phyloP scores from a whole-genome alignment of 495 filamentous ascomycete species.

The Hypoxylon fragiforme region DNA sequence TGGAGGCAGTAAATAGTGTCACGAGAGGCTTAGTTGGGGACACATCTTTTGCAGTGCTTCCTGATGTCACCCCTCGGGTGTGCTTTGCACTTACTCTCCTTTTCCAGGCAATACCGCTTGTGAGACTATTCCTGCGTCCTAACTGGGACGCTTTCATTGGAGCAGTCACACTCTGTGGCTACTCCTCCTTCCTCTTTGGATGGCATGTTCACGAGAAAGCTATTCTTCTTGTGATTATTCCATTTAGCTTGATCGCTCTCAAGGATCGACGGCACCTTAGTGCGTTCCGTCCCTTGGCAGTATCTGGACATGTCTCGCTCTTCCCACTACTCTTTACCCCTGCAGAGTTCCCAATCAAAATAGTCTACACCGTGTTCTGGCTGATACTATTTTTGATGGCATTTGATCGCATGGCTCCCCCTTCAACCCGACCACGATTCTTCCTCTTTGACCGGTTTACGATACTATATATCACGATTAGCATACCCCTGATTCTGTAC shows the following conservation, averaged over 20 bases:
- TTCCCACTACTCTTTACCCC: conserved; percentile 93
- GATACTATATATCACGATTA: conserved; percentile 81
- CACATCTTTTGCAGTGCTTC: conserved; percentile 89
- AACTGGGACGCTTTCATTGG: conserved; percentile 88
- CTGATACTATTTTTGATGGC: conserved; percentile 79
- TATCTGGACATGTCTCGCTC: conserved; percentile 91
- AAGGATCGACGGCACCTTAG: conserved; percentile 89
- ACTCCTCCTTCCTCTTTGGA: conserved; percentile 94
- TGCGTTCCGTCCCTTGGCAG: conserved; percentile 88
- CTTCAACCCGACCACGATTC: conserved; percentile 69
- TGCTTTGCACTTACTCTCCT: conserved; percentile 83
- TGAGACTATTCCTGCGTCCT: conserved; percentile 80
- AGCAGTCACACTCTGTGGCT: conserved; percentile 90
- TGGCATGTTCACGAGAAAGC: conserved; percentile 99
- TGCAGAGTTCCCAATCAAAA: conserved; percentile 90
- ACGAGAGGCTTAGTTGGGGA: conserved; percentile 95
- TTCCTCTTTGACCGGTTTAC: conserved; percentile 90
- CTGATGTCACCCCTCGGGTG: conserved; percentile 74
- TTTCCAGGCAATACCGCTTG: conserved; percentile 78
- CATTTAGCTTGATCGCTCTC: conserved; percentile 91
- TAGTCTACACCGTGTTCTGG: conserved; percentile 91
- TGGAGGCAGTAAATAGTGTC: conserved; percentile 78
- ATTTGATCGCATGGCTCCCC: conserved; percentile 86
- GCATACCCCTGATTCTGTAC: conserved; percentile 87
- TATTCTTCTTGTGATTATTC: conserved; percentile 90